phyloP scores from a whole-genome alignment of 2,329 filamentous ascomycete genomes.

The Pseudogymnoascus sp. region DNA sequence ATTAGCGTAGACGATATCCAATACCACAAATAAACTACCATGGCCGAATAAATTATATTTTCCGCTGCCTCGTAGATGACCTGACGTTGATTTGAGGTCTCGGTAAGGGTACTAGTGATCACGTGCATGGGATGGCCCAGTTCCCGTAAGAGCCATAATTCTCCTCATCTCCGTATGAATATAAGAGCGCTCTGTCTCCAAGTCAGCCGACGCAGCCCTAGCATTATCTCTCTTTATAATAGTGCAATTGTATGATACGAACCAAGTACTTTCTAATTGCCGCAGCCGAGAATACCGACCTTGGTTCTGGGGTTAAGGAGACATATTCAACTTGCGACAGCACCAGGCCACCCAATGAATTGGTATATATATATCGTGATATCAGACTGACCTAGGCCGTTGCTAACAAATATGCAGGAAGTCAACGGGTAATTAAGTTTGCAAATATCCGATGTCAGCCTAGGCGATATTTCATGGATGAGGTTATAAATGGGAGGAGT shows the following conservation, averaged over 20 bases:
- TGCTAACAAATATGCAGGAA: not conserved
- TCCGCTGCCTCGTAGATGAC: not conserved
- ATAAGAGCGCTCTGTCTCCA: not conserved
- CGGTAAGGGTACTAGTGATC: slow-evolving; percentile 4
- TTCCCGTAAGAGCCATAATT: slow-evolving; percentile 8
- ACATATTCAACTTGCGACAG: not conserved
- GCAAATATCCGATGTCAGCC: slow-evolving; percentile 18
- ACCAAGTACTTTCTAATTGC: not conserved
- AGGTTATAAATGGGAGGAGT: slow-evolving; percentile 23
- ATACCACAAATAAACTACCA: not conserved
- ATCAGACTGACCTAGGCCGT: slow-evolving; percentile 6
- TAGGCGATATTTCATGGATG: slow-evolving; percentile 19
- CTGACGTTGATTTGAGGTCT: slow-evolving; percentile 5
- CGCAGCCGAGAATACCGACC: slow-evolving; percentile 3
- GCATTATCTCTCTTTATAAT: slow-evolving; percentile 8
- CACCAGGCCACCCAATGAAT: slow-evolving; percentile 3
- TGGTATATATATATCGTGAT: slow-evolving; percentile 8
- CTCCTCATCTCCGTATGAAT: slow-evolving; percentile 8
- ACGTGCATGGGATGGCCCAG: not conserved
- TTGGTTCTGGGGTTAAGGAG: not conserved
- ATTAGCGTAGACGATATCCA: slow-evolving; percentile 10
- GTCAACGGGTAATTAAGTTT: slow-evolving; percentile 11
- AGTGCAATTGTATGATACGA: slow-evolving; percentile 5
- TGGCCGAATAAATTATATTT: slow-evolving; percentile 1
- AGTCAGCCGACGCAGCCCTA: slow-evolving; percentile 6